These are phyloP conservation scores for Seminavis robusta DNA, from an alignment of 108 stramenopile genomes.

Conservation along the genomic window DNA sequence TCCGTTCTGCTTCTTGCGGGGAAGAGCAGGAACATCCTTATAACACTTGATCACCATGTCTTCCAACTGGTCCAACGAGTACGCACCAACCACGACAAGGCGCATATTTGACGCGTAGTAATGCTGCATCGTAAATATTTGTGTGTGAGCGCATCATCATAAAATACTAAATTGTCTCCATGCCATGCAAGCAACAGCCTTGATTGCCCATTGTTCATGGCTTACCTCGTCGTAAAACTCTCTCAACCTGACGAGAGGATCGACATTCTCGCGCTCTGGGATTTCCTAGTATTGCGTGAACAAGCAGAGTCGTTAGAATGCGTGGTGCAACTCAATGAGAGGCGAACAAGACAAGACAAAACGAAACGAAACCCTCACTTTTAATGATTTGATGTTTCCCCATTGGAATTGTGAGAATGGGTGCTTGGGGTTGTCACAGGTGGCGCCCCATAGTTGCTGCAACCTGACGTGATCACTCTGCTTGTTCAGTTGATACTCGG, in stretches of 20 bases:
- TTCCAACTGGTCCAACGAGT: constrained; percentile 75
- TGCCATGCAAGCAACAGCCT: background rate
- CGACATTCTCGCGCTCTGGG: constrained; percentile 49
- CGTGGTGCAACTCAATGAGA: too few species aligned
- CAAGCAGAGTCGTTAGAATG: too few species aligned
- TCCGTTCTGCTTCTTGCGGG: constrained; percentile 15
- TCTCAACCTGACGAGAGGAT: constrained; percentile 65
- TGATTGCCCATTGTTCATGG: background rate
- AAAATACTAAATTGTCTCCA: too few species aligned
- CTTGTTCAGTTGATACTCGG: constrained; percentile 88
- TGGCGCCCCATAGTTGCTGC: constrained; percentile 67
- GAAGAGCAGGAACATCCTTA: constrained; percentile 58
- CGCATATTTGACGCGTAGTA: constrained; percentile 88
- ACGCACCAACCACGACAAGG: constrained; percentile 84
- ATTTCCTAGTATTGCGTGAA: too few species aligned
- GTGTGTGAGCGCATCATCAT: too few species aligned
- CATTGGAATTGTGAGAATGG: constrained; percentile 75
- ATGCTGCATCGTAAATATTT: too few species aligned
- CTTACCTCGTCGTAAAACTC: constrained; percentile 59
- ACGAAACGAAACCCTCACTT: too few species aligned
- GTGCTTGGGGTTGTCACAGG: constrained; percentile 60
- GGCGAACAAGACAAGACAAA: too few species aligned
- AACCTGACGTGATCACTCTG: constrained; percentile 72
- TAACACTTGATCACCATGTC: constrained; percentile 57
- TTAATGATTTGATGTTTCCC: constrained; percentile 73